Evolutionary conservation across 1,284 basidiomycete genomes (phyloP).

Genomic region (Xanthoconium separans): DNA sequence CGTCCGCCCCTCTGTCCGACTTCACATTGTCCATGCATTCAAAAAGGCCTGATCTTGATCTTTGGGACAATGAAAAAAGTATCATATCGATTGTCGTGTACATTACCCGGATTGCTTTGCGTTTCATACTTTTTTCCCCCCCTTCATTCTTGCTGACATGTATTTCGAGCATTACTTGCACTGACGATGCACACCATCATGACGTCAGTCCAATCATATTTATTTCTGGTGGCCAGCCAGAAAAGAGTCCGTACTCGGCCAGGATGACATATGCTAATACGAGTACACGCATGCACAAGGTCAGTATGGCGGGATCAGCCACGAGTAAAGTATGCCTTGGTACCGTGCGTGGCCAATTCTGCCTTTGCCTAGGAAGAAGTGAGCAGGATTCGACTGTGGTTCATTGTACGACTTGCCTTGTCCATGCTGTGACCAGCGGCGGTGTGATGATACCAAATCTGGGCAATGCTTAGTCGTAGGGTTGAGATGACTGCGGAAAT

Average conservation of each 20-base stretch:
- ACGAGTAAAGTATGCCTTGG: slow-evolving; percentile 83
- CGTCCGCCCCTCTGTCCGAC: slow-evolving; percentile 46
- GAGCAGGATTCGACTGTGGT: not conserved
- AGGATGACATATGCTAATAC: not conserved
- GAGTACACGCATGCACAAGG: slow-evolving; percentile 1
- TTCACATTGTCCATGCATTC: slow-evolving; percentile 60
- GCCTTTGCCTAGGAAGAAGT: slow-evolving; percentile 65
- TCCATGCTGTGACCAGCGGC: slow-evolving; percentile 82
- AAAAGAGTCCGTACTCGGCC: not conserved
- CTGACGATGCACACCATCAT: slow-evolving; percentile 1
- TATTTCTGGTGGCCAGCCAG: slow-evolving; percentile 5
- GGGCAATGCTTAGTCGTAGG: slow-evolving; percentile 15
- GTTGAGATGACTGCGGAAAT: slow-evolving; percentile 5
- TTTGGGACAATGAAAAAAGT: slow-evolving; percentile 30
- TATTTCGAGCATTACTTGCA: slow-evolving; percentile 7
- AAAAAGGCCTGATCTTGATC: slow-evolving; percentile 42
- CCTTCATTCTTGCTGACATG: slow-evolving; percentile 9
- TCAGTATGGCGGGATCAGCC: slow-evolving; percentile 43
- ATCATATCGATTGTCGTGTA: slow-evolving; percentile 24
- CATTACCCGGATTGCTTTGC: slow-evolving; percentile 12
- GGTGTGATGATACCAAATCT: slow-evolving; percentile 86
- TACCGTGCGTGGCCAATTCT: slow-evolving; percentile 83
- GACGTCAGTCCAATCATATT: slow-evolving; percentile 21
- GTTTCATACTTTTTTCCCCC: slow-evolving; percentile 14
- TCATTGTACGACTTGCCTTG: slow-evolving; percentile 50